Evolutionary conservation across 352 stramenopile genomes (phyloP), one percentile per base, ranked within the genome.

Genomic region (Globisporangium iwayamae): DNA sequence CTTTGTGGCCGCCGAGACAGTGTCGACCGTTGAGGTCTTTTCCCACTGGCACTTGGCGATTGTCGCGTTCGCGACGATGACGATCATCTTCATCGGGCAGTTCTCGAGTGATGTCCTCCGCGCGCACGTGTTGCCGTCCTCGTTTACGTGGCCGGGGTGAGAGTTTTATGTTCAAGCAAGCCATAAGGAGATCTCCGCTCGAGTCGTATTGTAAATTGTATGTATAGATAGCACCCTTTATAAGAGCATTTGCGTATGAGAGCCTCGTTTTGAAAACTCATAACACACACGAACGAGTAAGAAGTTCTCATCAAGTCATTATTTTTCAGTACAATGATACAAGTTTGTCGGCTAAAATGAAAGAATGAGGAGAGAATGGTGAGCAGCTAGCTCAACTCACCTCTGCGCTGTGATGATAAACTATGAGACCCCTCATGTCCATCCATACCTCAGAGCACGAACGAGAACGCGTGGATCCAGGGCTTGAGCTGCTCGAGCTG

Each of bases 51-150:
- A 93, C 51, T 62, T 93, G 20, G 82, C 79, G 16, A 65, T 87
- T 16, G 83, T 91, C 38, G 81, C 78, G 9, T 95, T 95, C 55
- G 75, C 78, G 47, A 79, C 84, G 5, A 95, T 93, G 84, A 89
- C 80, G 22, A 72, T 95, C 22, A 92, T 93, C 66, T 95, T 91
- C 55, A 88, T 93, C 53, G 86, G 84, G 48, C 86, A 95, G 73
- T 85, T 89, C 60, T 83, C 74, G 11, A 93, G 82, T 55, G 84
- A 90, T 54, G 51, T 90, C 32, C 73, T 91, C 62, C 73, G 80
- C 16, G 65, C 72, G 39, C 85, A 90, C 53, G 67, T 90, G 25
- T 59, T 90, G n/a, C 81, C 81, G 20, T 62, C 73, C 41, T 89
- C 74, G 67, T 90, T 90, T 63, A 81, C 64, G 38, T 87, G 74